Percentiles rank a stretch among this genome's conserved stretches.
Evolutionary conservation across 2,329 filamentous ascomycete species (phyloP).

Genomic region (Alternaria atra): DNA sequence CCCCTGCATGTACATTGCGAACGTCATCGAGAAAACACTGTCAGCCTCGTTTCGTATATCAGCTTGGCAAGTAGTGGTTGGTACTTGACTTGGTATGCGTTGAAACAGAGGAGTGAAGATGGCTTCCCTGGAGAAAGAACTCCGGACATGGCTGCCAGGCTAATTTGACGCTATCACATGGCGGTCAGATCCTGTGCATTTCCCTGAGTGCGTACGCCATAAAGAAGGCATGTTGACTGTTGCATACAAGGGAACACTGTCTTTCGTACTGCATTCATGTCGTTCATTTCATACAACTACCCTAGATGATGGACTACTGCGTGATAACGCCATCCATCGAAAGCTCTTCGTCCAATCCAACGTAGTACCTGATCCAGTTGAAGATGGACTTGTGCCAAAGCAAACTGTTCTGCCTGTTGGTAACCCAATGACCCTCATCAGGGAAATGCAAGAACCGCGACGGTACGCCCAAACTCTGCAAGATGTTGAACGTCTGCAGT

Average conservation of each 20-base stretch:
- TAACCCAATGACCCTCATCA: slow-evolving; percentile 81
- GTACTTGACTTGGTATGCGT: no score
- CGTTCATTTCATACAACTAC: not conserved
- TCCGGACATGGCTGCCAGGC: no score
- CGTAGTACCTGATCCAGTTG: slow-evolving; percentile 49
- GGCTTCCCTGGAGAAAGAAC: no score
- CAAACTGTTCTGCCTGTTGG: slow-evolving; percentile 88
- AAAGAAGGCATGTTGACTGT: not conserved
- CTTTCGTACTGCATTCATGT: not conserved
- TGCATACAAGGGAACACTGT: not conserved
- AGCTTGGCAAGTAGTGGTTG: no score
- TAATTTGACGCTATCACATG: no score
- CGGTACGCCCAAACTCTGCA: slow-evolving; percentile 78
- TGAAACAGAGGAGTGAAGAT: no score
- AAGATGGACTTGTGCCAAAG: slow-evolving; percentile 76
- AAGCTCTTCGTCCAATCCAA: slow-evolving; percentile 42
- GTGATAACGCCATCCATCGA: slow-evolving; percentile 43
- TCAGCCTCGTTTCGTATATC: not conserved
- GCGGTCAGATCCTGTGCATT: no score
- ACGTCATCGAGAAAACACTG: no score
- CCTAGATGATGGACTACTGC: slow-evolving; percentile 26
- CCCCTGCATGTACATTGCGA: not conserved
- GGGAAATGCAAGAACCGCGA: slow-evolving; percentile 83
- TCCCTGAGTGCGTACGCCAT: no score
- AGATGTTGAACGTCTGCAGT: slow-evolving; percentile 81